Evolutionary conservation across 306 rosid species (phyloP), one percentile per base, ranked within the genome.

Genomic region (Benincasa hispida): DNA sequence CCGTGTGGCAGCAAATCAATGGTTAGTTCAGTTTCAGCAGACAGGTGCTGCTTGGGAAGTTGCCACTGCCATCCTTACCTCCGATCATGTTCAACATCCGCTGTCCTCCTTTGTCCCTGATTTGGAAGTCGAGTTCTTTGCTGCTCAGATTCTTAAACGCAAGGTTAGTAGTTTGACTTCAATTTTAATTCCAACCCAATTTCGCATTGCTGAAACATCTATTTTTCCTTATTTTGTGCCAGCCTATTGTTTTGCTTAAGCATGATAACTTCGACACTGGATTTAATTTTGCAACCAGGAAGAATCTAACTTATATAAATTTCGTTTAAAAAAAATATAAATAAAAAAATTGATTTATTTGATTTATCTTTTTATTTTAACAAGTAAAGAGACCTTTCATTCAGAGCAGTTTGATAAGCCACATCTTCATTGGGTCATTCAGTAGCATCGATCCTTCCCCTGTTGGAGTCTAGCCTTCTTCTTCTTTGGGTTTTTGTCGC

Each of bases 1-100:
- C 88, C 97, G 98, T 82, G 92, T 93, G 82, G 98, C 98, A 58
- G 98, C 98, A 12, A 93, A 93, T 85, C 98, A 93, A 81, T 93
- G 98, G 98, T 85, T 93, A 63, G 98, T 93, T 82, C 96, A 93
- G 84, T 93, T 93, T 78, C 98, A 93, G 82, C 97, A 91, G 68
- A 91, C 92, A n/a, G 88, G 86, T 73, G 97, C 96, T 34, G 97
- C 98, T 32, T 93, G 97, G 98, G 92, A 91, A 45, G 97, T 93
- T 77, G 97, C 98, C 87, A 91, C 97, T 63, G 86, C 91, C 66
- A 88, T 93, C 76, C 96, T 93, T 81, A 85, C 96, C 67, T 86
- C 93, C 79, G 86, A 85, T 85, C 88, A 54, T 76, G 82, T 61
- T 77, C 88, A 50, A 41, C 78, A 18, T 28, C 51, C 59, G 30